Conservation (phyloP, 371 early-diverging fungal genomes). For the Paraphysoderma sedebokerense region DNA sequence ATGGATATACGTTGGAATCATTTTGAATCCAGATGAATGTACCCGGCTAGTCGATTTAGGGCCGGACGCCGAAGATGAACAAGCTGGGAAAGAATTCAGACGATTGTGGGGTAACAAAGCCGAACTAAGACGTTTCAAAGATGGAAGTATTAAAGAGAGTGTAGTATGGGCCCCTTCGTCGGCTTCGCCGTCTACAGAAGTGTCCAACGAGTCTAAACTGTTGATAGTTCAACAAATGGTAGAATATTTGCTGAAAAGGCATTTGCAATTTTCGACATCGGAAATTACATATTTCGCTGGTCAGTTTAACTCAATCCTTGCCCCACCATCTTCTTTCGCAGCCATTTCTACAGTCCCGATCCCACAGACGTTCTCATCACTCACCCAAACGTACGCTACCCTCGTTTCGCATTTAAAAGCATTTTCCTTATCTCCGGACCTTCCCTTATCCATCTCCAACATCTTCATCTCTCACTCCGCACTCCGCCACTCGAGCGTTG, state of each 20-base stretch:
- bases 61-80: constrained; percentile 43
- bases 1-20: constrained; percentile 33
- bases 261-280: too few relatives aligned
- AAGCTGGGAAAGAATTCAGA: constrained; percentile 42
- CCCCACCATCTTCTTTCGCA: too few relatives aligned
- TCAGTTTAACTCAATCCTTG: too few relatives aligned
- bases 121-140: constrained; percentile 72
- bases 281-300: too few relatives aligned
- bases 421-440: too few relatives aligned
- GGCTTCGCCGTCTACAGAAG: constrained; percentile 40
- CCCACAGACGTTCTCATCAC: too few relatives aligned
- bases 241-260: constrained; percentile 46
- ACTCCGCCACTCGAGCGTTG: constrained; percentile 55
- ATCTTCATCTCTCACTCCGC: constrained; percentile 43
- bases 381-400: too few relatives aligned
- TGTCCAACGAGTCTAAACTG: constrained; percentile 48
- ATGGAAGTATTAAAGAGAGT: constrained; percentile 64
- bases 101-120: constrained; percentile 68
- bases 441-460: constrained; percentile 60
- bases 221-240: constrained; percentile 66
- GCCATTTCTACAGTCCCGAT: too few relatives aligned
- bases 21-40: constrained; percentile 46
- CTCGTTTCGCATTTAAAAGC: too few relatives aligned
- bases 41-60: constrained; percentile 60
- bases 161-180: constrained; percentile 66